Evolutionary conservation across 331 rosid species (phyloP), one percentile per base, ranked within the genome.

Genomic region (Ulmus americana): DNA sequence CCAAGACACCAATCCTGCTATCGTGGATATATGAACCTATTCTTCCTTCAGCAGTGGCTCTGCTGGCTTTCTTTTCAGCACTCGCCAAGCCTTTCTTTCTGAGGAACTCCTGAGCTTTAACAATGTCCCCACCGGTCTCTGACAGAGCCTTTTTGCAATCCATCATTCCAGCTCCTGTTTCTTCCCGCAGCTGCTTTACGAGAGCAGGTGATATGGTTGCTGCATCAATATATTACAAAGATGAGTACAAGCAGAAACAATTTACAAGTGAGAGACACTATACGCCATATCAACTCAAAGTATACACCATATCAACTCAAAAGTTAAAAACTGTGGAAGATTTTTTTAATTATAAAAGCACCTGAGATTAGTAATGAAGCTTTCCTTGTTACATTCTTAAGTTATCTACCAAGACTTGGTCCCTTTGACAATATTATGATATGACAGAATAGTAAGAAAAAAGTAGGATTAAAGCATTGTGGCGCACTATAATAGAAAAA

Each of bases 81-180:
- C 96, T 88, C 15, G 95, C 87, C 59, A 91, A 76, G 61, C 97
- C 97, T 83, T 88, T 91, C 67, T 82, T 86, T 54, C 96, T 71
- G 16, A 91, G 97, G 72, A 82, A 78, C 61, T 88, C 97, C 68
- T 69, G 91, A 73, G 97, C 96, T 80, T 86, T 83, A 48, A 61
- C 67, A 72, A 88, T 81, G 82, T 88, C 90, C 8, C 97, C 95
- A 41, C 75, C 90, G 43, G 87, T 81, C 78, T 88, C 96, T 0
- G 88, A 69, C 45, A 91, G 73, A 38, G 96, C 92, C 0, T 83
- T 88, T 79, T 91, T 91, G 90, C 97, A 91, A 69, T 91, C 96
- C 97, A 91, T 91, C 97, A 91, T 91, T 80, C 97, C 96, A 41
- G 97, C 97, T 70, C 97, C 97, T 10, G 95, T 86, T 71, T 88